These are phyloP conservation scores for Pinus tabuliformis DNA, from an alignment of 75 land plant genomes.

Conservation along the genomic window DNA sequence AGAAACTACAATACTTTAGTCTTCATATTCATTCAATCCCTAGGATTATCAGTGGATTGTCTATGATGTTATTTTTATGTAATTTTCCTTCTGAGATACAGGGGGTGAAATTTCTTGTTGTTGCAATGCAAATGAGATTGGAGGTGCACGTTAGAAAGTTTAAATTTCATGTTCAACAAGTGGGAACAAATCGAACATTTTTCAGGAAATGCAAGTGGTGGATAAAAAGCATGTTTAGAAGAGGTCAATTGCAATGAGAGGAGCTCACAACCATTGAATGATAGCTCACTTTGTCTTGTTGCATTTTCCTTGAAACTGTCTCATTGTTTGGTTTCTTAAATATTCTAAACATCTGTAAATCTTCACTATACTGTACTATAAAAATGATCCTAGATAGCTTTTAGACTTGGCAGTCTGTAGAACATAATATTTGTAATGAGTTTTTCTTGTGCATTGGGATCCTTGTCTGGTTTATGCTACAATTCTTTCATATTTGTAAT, in stretches of 20 bases:
- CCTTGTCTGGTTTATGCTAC: too few species aligned
- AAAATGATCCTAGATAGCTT: neutral
- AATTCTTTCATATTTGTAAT: neutral
- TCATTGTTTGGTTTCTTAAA: neutral
- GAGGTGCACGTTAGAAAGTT: slow-evolving; percentile 40
- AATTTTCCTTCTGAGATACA: neutral
- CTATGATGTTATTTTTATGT: neutral
- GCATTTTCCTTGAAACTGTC: neutral
- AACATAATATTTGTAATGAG: too few species aligned
- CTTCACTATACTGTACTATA: neutral
- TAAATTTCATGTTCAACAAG: slow-evolving; percentile 28
- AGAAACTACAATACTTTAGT: neutral
- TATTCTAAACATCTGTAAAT: neutral
- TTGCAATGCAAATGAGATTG: slow-evolving; percentile 22
- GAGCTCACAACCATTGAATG: slow-evolving; percentile 53
- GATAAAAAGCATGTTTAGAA: slow-evolving; percentile 40
- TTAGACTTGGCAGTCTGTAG: neutral
- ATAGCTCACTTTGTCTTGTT: slow-evolving; percentile 11
- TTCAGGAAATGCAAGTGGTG: slow-evolving; percentile 33
- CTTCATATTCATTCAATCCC: neutral
- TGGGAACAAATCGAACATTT: slow-evolving; percentile 38
- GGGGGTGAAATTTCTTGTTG: neutral
- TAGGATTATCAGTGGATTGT: neutral
- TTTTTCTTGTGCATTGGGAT: too few species aligned
- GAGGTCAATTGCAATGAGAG: slow-evolving; percentile 50